Evolutionary conservation across 73 alveolate genomes (phyloP).

Genomic region (Paramecium sexaurelia): DNA sequence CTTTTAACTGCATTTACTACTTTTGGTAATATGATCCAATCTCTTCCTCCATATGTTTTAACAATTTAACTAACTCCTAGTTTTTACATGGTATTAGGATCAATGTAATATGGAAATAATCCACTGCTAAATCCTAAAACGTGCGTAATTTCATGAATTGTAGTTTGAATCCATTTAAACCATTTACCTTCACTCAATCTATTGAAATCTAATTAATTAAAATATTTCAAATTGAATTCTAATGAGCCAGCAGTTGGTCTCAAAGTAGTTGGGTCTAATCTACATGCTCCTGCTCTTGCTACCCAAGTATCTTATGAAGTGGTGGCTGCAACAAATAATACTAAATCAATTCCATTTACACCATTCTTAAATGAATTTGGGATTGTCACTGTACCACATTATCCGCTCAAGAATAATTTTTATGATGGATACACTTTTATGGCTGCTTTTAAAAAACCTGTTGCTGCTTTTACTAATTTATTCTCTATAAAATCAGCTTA

Average conservation of each 20-base stretch:
- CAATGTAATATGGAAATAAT: not conserved
- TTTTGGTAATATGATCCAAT: not conserved
- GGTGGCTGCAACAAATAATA: not conserved
- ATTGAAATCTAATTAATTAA: not conserved
- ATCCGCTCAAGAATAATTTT: not conserved
- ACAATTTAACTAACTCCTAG: not conserved
- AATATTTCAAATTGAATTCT: conserved; percentile 32
- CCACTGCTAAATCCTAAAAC: conserved; percentile 50
- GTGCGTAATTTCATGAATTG: conserved; percentile 59
- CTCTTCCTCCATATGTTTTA: not conserved
- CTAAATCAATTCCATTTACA: not conserved
- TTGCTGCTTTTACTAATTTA: conserved; percentile 31
- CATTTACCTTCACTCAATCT: not conserved
- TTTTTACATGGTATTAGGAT: not conserved
- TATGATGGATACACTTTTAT: conserved; percentile 19
- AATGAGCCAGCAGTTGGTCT: conserved; percentile 28
- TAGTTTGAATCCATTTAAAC: conserved; percentile 53
- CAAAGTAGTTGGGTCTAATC: not conserved
- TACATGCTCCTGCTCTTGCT: conserved; percentile 53
- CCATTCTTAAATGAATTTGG: not conserved
- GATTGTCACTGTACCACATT: not conserved
- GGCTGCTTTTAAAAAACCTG: conserved; percentile 33
- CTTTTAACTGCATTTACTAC: not conserved
- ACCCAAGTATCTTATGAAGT: not conserved
- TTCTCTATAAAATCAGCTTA: not conserved